Percentiles rank a stretch among this genome's conserved stretches.
Conservation (phyloP, 2,329 filamentous ascomycete species). For the Phaeoacremonium minimum region DNA sequence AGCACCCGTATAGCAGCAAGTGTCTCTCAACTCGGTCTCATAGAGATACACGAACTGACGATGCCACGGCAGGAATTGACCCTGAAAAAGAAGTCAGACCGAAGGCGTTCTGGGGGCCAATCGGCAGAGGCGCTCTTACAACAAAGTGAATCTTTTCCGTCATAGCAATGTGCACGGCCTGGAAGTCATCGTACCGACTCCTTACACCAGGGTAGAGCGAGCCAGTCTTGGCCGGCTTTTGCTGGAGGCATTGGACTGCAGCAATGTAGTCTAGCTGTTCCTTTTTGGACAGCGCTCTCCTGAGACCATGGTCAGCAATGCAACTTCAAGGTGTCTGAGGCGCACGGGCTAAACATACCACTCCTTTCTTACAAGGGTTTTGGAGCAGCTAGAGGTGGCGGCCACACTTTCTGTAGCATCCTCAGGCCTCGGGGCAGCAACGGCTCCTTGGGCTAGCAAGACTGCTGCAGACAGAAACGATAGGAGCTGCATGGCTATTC, state of each 20-base stretch:
- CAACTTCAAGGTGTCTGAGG: neutral
- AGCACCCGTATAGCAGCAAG: constrained; percentile 27
- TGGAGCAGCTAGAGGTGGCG: too few relatives aligned
- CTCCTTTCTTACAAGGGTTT: neutral
- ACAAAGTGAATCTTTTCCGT: constrained; percentile 29
- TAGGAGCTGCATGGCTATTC: too few relatives aligned
- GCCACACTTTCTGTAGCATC: too few relatives aligned
- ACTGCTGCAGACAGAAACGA: too few relatives aligned
- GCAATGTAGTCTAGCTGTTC: constrained; percentile 29
- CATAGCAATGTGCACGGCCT: constrained; percentile 35
- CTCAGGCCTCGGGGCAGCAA: too few relatives aligned
- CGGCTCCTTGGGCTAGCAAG: too few relatives aligned
- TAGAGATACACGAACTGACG: constrained; percentile 24
- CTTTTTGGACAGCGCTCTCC: constrained; percentile 14
- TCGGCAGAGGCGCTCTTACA: too few relatives aligned
- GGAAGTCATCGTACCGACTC: constrained; percentile 40
- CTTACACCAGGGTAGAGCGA: constrained; percentile 25
- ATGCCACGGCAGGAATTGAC: constrained; percentile 23
- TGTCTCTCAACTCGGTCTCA: constrained; percentile 24
- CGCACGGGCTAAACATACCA: too few relatives aligned
- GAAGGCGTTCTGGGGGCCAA: too few relatives aligned
- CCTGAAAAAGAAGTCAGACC: constrained; percentile 4
- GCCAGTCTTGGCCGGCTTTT: constrained; percentile 19
- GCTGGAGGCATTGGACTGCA: constrained; percentile 32
- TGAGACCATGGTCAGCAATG: neutral